Percentiles rank a stretch among this genome's conserved stretches.
These are phyloP conservation scores for Lanzia echinophila DNA, from an alignment of 2,329 filamentous ascomycete genomes.

Conservation along the genomic window DNA sequence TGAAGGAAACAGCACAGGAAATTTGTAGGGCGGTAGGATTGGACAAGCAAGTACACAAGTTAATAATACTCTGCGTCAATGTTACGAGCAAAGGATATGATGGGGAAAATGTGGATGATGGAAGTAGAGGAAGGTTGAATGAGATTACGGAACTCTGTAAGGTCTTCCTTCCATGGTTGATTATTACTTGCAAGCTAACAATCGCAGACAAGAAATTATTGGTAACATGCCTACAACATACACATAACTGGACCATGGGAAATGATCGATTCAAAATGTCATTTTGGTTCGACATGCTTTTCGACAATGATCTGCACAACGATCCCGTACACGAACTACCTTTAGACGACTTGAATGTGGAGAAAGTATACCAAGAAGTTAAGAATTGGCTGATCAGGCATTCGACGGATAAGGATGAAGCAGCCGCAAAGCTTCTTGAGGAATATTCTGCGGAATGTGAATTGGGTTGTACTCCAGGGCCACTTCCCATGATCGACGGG, in stretches of 20 bases:
- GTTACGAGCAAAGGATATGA: constrained; percentile 63
- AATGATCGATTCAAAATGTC: constrained; percentile 65
- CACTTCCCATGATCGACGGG: constrained; percentile 16
- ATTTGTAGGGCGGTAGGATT: constrained; percentile 58
- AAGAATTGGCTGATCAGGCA: constrained; percentile 58
- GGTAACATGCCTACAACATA: constrained; percentile 59
- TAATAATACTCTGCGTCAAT: constrained; percentile 59
- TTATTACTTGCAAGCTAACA: background rate
- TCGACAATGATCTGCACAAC: constrained; percentile 49
- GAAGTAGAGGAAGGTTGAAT: constrained; percentile 48
- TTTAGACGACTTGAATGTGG: constrained; percentile 43
- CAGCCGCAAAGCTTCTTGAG: constrained; percentile 47
- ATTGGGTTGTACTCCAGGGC: constrained; percentile 29
- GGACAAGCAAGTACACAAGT: constrained; percentile 59
- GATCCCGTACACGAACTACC: constrained; percentile 46
- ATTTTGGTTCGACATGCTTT: constrained; percentile 61
- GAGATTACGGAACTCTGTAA: constrained; percentile 60
- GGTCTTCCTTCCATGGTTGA: background rate
- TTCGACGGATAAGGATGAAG: constrained; percentile 47
- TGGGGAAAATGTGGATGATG: constrained; percentile 52
- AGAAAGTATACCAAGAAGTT: constrained; percentile 53
- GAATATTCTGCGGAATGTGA: constrained; percentile 41
- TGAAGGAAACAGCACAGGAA: constrained; percentile 58
- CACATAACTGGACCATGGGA: constrained; percentile 63
- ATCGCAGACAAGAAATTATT: constrained; percentile 56